Percentiles rank a stretch among this genome's conserved stretches.
Evolutionary conservation across 768 basidiomycete genomes (phyloP).

Genomic region (Coprinopsis sp.): DNA sequence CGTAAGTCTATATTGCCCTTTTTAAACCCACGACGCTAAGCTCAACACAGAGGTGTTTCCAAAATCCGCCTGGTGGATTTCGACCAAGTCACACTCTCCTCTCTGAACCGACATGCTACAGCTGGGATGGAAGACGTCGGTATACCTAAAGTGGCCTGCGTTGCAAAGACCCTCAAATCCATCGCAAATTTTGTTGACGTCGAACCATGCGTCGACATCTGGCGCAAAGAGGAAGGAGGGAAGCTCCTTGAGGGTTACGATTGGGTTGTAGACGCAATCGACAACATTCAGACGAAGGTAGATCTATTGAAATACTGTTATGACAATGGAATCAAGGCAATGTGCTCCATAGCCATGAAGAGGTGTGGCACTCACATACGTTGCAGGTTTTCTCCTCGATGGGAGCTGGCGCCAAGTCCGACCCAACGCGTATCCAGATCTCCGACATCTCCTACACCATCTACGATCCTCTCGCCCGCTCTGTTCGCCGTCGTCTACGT

Average conservation of each 20-base stretch:
- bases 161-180: constrained; percentile 62
- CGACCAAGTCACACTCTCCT: constrained; percentile 93
- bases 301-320: constrained; percentile 89
- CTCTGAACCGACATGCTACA: constrained; percentile 91
- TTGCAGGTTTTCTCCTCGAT: constrained; percentile 91
- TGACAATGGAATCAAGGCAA: constrained; percentile 70
- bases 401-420: constrained; percentile 93
- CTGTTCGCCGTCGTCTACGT: constrained; percentile 76
- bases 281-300: constrained; percentile 96
- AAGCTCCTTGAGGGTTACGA: constrained; percentile 75
- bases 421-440: constrained; percentile 94
- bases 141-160: constrained; percentile 81
- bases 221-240: constrained; percentile 79
- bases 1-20: constrained; percentile 47
- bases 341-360: neutral
- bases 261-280: constrained; percentile 98
- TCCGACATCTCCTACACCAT: constrained; percentile 89
- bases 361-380: constrained; percentile 15
- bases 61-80: constrained; percentile 86
- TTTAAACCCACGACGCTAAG: constrained; percentile 1
- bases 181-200: constrained; percentile 87
- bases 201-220: constrained; percentile 79
- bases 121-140: constrained; percentile 89
- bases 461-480: constrained; percentile 92
- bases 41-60: constrained; percentile 55